Evolutionary conservation across 2,329 filamentous ascomycete species (phyloP).

Genomic region (Fusarium caatingaense): DNA sequence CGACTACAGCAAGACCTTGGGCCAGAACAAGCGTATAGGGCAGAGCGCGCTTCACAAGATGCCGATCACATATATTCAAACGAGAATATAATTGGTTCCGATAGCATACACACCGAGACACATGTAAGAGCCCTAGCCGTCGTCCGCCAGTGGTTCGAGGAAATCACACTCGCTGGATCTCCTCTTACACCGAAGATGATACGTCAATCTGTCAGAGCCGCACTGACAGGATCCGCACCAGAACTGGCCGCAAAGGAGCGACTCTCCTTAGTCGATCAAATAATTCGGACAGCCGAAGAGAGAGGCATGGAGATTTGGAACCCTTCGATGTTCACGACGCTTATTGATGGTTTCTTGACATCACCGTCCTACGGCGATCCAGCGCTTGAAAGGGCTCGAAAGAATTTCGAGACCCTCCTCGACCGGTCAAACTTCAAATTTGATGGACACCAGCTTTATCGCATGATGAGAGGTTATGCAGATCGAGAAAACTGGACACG

Average conservation of each 20-base stretch:
- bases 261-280: slow-evolving; percentile 55
- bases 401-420: slow-evolving; percentile 60
- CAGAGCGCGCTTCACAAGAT: neutral
- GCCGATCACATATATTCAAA: neutral
- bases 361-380: slow-evolving; percentile 47
- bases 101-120: neutral
- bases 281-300: slow-evolving; percentile 59
- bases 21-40: neutral
- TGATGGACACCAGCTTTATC: slow-evolving; percentile 53
- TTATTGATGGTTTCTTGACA: slow-evolving; percentile 56
- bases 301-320: slow-evolving; percentile 57
- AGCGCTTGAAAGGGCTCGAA: slow-evolving; percentile 54
- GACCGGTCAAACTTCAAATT: slow-evolving; percentile 52
- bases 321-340: slow-evolving; percentile 61
- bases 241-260: slow-evolving; percentile 46
- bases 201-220: slow-evolving; percentile 53
- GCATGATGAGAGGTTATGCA: slow-evolving; percentile 61
- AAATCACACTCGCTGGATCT: slow-evolving; percentile 55
- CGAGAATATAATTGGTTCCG: neutral
- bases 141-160: slow-evolving; percentile 49
- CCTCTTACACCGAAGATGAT: slow-evolving; percentile 52
- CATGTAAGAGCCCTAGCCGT: slow-evolving; percentile 26
- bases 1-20: slow-evolving; percentile 30
- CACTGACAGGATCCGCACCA: slow-evolving; percentile 48
- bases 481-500: slow-evolving; percentile 61